Base-by-base conservation (phyloP, 2,329 filamentous ascomycete species). In the Cladorrhinum sp. region DNA sequence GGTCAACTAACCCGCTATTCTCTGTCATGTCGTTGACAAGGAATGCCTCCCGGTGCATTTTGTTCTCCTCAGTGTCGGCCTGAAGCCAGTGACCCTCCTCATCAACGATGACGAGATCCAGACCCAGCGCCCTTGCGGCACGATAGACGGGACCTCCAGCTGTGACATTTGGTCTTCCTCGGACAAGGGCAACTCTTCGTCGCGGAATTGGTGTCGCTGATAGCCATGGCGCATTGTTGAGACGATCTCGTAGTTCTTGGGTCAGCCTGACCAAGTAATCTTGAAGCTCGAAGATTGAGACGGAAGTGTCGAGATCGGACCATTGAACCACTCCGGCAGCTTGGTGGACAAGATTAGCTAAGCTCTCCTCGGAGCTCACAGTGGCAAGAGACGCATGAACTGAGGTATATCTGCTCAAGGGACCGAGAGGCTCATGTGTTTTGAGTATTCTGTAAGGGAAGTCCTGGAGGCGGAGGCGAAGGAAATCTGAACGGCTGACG, bases 21-120 rank as follows among this genome's bases (percentile, higher is more conserved):
- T 69, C 67, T 8, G 66, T 68, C 65, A 69, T 64, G 62, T 69
- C 67, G 10, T 62, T 66, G 10, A 49, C 58, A 2, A 69, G 60
- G 50, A 69, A 69, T 3, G 62, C 67, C 32, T 69, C 64, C 13
- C 67, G 65, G 25, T 64, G 61, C 52, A 60, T 55, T 20, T 23
- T 59, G 50, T 67, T 68, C 27, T 66, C 62, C 4, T 58, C 52
- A 0, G 66, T 68, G 23, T 67, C 51, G 9, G 58, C 51, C 50
- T 69, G 64, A 13, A 69, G 57, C 67, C 67, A 69, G 50, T 69
- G 67, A 5, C 66, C 65, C 13, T 63, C 60, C 3, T 69, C 65
- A 22, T 67, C 65, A 12, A 69, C 48, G 22, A 69, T 63, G 8
- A 68, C 65, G 2, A 68, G 63, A n/a, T 68, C 62, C 1, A 68